These are phyloP conservation scores for Neurospora cerealis DNA, from an alignment of 495 filamentous ascomycete species.

Conservation along the genomic window DNA sequence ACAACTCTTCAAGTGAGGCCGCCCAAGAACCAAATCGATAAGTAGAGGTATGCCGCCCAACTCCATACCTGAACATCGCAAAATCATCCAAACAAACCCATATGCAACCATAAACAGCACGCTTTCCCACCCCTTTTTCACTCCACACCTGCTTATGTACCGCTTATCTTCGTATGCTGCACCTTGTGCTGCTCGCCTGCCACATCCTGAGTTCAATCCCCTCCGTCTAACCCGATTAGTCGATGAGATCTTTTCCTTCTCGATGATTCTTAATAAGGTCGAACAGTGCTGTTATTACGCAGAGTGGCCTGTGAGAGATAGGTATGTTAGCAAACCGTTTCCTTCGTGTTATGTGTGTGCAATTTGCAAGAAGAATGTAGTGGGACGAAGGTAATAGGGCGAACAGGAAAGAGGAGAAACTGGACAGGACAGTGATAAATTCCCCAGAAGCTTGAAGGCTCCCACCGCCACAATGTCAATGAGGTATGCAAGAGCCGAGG, in stretches of 20 bases:
- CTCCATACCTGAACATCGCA: neutral
- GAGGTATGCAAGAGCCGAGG: neutral
- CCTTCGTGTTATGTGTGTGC: neutral
- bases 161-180: neutral
- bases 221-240: neutral
- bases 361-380: neutral
- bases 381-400: neutral
- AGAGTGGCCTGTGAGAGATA: slow-evolving; percentile 7
- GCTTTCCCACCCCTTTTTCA: neutral
- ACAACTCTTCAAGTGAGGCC: neutral
- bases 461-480: neutral
- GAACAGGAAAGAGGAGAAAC: neutral
- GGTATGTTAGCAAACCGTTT: neutral
- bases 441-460: neutral
- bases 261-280: slow-evolving; percentile 21
- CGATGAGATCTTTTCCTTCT: slow-evolving; percentile 20
- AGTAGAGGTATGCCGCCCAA: neutral
- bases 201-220: neutral
- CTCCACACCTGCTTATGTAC: neutral
- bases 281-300: slow-evolving; percentile 12
- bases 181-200: neutral
- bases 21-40: neutral
- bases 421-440: neutral
- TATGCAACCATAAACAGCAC: neutral
- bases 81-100: neutral